phyloP scores from a whole-genome alignment of 2,329 filamentous ascomycete species.

The Stachybotrys chartarum region DNA sequence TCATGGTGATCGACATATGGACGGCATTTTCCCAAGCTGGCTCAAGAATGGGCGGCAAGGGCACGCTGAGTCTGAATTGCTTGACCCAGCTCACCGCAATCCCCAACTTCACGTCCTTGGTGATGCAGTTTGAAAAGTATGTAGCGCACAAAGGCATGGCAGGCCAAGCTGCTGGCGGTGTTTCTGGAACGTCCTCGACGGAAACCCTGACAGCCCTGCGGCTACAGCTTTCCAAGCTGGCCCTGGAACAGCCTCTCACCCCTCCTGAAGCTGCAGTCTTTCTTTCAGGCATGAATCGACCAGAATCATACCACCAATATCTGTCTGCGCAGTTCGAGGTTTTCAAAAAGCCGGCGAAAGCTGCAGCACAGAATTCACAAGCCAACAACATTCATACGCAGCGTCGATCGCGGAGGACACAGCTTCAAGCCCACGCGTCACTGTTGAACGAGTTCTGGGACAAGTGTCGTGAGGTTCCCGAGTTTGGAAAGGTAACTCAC shows the following conservation, averaged over 20 bases:
- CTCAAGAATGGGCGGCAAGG: neutral
- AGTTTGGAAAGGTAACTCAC: neutral
- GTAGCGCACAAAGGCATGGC: slow-evolving; percentile 15
- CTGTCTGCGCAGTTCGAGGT: neutral
- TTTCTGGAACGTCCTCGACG: slow-evolving; percentile 3
- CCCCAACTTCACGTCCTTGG: neutral
- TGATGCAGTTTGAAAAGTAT: slow-evolving; percentile 24
- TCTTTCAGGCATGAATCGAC: slow-evolving; percentile 31
- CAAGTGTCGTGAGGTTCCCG: neutral
- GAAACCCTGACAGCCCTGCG: slow-evolving; percentile 18
- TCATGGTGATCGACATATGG: neutral
- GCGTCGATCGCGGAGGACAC: neutral
- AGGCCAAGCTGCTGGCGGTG: too few relatives aligned
- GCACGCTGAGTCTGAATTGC: neutral
- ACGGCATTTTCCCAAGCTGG: neutral
- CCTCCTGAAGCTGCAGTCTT: slow-evolving; percentile 27
- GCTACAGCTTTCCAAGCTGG: slow-evolving; percentile 21
- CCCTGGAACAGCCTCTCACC: slow-evolving; percentile 23
- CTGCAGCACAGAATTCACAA: neutral
- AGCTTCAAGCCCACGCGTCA: neutral
- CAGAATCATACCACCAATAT: slow-evolving; percentile 34
- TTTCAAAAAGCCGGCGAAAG: neutral
- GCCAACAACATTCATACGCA: neutral
- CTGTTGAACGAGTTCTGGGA: neutral
- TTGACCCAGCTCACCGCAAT: neutral